Evolutionary conservation across 371 early-diverging fungal species (phyloP), one percentile per base, ranked within the genome.

Genomic region (Mortierella sp.): DNA sequence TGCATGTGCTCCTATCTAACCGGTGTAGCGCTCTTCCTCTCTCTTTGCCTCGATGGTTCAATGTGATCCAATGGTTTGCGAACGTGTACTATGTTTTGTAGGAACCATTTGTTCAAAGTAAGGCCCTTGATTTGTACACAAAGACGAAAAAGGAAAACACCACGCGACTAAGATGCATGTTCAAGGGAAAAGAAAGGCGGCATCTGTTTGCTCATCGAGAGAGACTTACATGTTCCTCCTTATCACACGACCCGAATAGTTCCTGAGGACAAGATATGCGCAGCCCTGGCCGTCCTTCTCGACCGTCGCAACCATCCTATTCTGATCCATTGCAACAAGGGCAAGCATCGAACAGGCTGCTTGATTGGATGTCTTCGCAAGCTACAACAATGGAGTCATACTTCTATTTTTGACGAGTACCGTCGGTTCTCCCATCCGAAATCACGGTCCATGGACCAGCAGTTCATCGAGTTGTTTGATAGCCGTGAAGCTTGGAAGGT

Each of bases 71-170:
- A 71, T 71, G 61, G 47, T 60, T 65, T 45, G 13, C 46, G 29
- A 71, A 71, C 71, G 71, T 71, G 71, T 13, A 1, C 24, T 10
- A 21, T 12, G 45, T 22, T 17, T 9, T 21, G 21, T 63, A 94
- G 92, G 97, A 97, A 82, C 97, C 96, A 2, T 97, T 98, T 86
- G 96, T 96, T n/a, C 96, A 98, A 85, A 97, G 90, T 89, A 87
- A 73, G 78, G 25, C 25, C 6, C 25, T 7, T 13, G 14, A 8
- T 17, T 7, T 5, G 3, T 24, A 25, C 47, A 47, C 7, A 17
- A 17, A 2, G 24, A 47, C 47, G 17, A 41, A 24, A 28, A 14
- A n/a, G 29, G 40, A 45, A 52, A 34, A 34, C 34, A 34, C 34
- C 51, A 29, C 40, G 29, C 45, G 25, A 16, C 28, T 10, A 34